Evolutionary conservation across 2,329 filamentous ascomycete species (phyloP).

Genomic region (Penicillium thymicola): DNA sequence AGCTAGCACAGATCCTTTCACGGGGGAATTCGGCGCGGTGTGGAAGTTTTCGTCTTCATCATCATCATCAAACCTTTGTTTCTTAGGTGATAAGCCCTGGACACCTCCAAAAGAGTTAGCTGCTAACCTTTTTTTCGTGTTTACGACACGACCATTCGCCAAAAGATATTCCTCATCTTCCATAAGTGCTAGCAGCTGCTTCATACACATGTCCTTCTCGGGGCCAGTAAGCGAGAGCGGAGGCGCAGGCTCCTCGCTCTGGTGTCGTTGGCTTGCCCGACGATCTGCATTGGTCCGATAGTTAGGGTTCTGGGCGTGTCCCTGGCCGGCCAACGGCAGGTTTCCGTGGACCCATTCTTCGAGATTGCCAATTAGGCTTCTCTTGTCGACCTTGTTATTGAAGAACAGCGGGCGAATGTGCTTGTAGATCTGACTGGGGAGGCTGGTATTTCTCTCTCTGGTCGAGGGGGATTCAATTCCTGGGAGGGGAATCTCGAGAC

Average conservation of each 20-base stretch:
- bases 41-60: constrained; percentile 27
- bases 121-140: constrained; percentile 6
- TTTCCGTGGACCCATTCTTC: constrained; percentile 27
- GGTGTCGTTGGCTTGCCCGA: neutral
- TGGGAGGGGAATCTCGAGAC: constrained; percentile 33
- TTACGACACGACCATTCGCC: constrained; percentile 11
- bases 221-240: constrained; percentile 9
- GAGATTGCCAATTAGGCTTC: constrained; percentile 29
- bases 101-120: constrained; percentile 3
- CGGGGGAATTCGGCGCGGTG: constrained; percentile 33
- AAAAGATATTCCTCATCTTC: constrained; percentile 34
- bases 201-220: constrained; percentile 27
- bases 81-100: constrained; percentile 6
- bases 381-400: constrained; percentile 20
- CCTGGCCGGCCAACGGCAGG: neutral
- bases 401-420: constrained; percentile 33
- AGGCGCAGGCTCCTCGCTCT: constrained; percentile 4
- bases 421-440: constrained; percentile 26
- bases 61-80: constrained; percentile 3
- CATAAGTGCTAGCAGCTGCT: constrained; percentile 29
- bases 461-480: constrained; percentile 17
- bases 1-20: constrained; percentile 8
- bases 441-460: constrained; percentile 11
- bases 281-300: neutral
- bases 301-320: neutral